Evolutionary conservation across 2,329 filamentous ascomycete species (phyloP).

Genomic region (Ascochyta rabiei): DNA sequence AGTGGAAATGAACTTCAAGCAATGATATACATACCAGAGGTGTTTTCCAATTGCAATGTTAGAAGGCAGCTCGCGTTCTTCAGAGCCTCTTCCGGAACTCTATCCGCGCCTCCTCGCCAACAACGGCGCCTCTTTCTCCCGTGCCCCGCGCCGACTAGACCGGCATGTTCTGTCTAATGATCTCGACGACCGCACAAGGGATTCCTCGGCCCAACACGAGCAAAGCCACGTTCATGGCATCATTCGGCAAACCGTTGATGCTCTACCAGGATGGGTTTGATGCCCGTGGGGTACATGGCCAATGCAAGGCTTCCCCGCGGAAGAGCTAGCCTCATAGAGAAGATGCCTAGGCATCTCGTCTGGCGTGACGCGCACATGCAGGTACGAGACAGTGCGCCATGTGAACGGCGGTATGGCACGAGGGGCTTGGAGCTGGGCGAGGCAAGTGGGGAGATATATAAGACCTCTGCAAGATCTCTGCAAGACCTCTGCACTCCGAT

Average conservation of each 20-base stretch:
- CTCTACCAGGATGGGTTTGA: slow-evolving; percentile 4
- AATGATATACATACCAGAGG: too few relatives aligned
- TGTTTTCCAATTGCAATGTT: too few relatives aligned
- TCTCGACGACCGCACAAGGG: slow-evolving; percentile 1
- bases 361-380: slow-evolving; percentile 19
- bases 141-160: background rate
- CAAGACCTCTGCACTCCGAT: too few relatives aligned
- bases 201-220: slow-evolving; percentile 15
- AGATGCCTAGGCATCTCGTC: slow-evolving; percentile 26
- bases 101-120: background rate
- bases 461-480: slow-evolving; percentile 3
- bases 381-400: slow-evolving; percentile 18
- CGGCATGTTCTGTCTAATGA: slow-evolving; percentile 4
- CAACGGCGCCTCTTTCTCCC: slow-evolving; percentile 9
- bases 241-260: background rate
- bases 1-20: too few relatives aligned
- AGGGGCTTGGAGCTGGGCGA: slow-evolving; percentile 19
- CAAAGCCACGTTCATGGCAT: background rate
- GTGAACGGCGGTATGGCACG: slow-evolving; percentile 22
- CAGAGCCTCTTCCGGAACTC: background rate
- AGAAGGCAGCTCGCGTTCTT: too few relatives aligned
- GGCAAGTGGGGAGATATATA: slow-evolving; percentile 15
- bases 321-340: slow-evolving; percentile 21
- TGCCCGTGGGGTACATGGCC: slow-evolving; percentile 7
- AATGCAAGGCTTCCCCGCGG: slow-evolving; percentile 23